Percentiles rank a stretch among this genome's conserved stretches.
Conservation (phyloP, 2,329 filamentous ascomycete genomes). For the Xylaria hypoxylon region DNA sequence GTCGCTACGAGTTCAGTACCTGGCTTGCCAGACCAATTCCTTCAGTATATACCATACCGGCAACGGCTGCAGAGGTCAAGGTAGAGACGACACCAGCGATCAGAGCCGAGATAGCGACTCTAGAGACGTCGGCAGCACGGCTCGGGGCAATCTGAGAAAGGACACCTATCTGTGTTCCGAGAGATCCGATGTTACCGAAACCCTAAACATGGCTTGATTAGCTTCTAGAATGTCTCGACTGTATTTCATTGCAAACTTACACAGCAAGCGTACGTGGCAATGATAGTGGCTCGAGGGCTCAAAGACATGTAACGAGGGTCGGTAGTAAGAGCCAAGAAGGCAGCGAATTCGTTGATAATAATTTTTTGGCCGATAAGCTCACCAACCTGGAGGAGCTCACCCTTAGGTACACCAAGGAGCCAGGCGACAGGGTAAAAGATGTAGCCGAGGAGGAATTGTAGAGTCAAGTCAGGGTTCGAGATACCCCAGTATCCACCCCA, state of each 20-base stretch:
- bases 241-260: slow-evolving; percentile 50
- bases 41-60: slow-evolving; percentile 71
- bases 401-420: slow-evolving; percentile 74
- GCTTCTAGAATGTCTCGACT: not conserved
- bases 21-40: slow-evolving; percentile 31
- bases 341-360: slow-evolving; percentile 86
- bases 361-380: slow-evolving; percentile 87
- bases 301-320: slow-evolving; percentile 66
- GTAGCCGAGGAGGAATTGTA: slow-evolving; percentile 77
- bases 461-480: slow-evolving; percentile 71
- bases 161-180: slow-evolving; percentile 91
- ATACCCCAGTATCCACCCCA: slow-evolving; percentile 78
- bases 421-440: slow-evolving; percentile 78
- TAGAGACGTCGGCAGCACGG: slow-evolving; percentile 79
- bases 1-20: slow-evolving; percentile 19
- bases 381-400: slow-evolving; percentile 76
- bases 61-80: slow-evolving; percentile 80
- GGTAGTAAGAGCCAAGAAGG: slow-evolving; percentile 69
- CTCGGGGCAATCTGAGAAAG: slow-evolving; percentile 82
- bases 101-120: slow-evolving; percentile 80
- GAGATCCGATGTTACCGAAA: slow-evolving; percentile 87
- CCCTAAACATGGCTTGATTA: slow-evolving; percentile 54
- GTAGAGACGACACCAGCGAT: slow-evolving; percentile 83
- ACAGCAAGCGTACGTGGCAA: slow-evolving; percentile 88
- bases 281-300: slow-evolving; percentile 77